Evolutionary conservation across 2,329 filamentous ascomycete species (phyloP), one percentile per base, ranked within the genome.

Genomic region (Fusarium buharicum): DNA sequence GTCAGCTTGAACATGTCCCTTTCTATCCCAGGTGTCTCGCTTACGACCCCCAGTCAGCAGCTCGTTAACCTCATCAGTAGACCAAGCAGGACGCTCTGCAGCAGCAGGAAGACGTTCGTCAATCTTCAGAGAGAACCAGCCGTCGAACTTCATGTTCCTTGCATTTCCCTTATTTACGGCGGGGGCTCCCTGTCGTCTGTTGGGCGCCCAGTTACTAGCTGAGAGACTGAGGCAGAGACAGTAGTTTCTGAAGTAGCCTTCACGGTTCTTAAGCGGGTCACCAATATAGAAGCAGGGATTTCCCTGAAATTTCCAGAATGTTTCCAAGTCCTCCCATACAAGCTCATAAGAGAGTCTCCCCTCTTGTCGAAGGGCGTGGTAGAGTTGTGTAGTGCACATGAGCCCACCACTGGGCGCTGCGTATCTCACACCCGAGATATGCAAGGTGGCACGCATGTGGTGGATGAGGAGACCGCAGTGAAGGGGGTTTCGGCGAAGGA

Each of bases 191-290:
- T 40, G 46, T 13, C 50, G 52, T 17, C 62, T 68, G 36, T 33
- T 57, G 0, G 66, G 28, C 2, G 60, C 54, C 53, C 45, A 70
- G 28, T 72, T 66, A 3, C 56, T 61, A 12, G 50, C 50, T 0
- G 67, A 72, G 0, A 59, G 12, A 10, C 70, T 66, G 2, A 55
- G 41, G 12, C 55, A 62, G 6, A 71, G 59, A 17, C 40, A 47
- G 36, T 64, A 69, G 52, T 69, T 72, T 5, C 36, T 70, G 30
- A 49, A 71, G 38, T 69, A 70, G 3, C 38, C 62, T 9, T 69
- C 66, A 2, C 50, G 62, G 22, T 55, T 54, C 9, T 20, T 56
- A 1, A 62, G 67, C 0, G 56, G 57, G 3, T 61, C 43, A 13
- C 64, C 69, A 3, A 71, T 24, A 4, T 72, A 71, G 50, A 71